These are phyloP conservation scores for Cordyceps sp. DNA, from an alignment of 2,329 filamentous ascomycete species.

Conservation along the genomic window DNA sequence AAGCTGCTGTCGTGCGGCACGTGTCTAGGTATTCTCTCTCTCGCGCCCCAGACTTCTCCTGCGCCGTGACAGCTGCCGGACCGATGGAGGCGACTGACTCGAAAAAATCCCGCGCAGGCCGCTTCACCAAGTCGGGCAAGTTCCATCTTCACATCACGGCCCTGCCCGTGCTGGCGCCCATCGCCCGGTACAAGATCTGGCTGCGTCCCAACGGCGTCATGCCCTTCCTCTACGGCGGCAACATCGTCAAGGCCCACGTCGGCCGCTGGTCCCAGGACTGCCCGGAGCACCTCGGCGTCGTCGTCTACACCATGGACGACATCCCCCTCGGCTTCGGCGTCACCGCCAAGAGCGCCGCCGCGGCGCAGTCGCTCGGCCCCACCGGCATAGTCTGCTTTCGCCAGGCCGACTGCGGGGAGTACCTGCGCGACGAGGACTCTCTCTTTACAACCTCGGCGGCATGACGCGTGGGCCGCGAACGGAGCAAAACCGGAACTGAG, in stretches of 20 bases:
- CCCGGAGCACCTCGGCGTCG: conserved; percentile 80
- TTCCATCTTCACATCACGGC: conserved; percentile 88
- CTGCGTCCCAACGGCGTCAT: conserved; percentile 92
- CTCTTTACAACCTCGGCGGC: conserved; percentile 1
- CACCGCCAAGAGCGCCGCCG: conserved; percentile 72
- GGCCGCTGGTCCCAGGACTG: conserved; percentile 81
- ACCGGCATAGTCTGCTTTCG: conserved; percentile 81
- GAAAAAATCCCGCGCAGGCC: conserved; percentile 32
- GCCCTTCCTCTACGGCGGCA: conserved; percentile 91
- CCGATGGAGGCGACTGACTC: too few species aligned
- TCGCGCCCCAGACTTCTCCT: neutral
- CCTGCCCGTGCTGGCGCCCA: conserved; percentile 72
- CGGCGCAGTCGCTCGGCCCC: conserved; percentile 71
- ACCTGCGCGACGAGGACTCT: conserved; percentile 62
- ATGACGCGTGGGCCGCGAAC: too few species aligned
- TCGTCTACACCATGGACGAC: conserved; percentile 86
- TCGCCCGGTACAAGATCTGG: conserved; percentile 95
- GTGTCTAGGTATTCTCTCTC: conserved; percentile 42
- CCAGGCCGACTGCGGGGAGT: conserved; percentile 90
- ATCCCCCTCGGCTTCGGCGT: conserved; percentile 88
- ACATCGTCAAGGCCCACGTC: conserved; percentile 56
- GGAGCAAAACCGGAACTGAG: too few species aligned
- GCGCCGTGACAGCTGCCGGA: too few species aligned
- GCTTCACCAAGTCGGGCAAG: conserved; percentile 93
- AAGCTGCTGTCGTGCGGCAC: conserved; percentile 77